Evolutionary conservation across 176 grass and related monocot species (phyloP).

Genomic region (Zizania latifolia): DNA sequence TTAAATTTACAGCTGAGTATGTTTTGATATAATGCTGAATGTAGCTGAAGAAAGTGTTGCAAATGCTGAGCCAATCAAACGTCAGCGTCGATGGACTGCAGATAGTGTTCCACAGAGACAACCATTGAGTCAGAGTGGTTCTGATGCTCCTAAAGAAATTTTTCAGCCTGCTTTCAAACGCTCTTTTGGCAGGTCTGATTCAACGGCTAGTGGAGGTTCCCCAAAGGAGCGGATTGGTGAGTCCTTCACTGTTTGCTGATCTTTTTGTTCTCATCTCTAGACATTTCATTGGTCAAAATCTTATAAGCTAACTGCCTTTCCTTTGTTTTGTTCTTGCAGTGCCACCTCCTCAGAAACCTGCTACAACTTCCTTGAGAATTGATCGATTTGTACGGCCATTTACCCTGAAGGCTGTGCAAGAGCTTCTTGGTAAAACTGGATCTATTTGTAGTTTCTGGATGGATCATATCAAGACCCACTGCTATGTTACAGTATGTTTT

Average conservation of each 20-base stretch:
- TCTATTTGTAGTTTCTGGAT: constrained; percentile 90
- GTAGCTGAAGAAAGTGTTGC: constrained; percentile 54
- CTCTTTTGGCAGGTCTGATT: constrained; percentile 67
- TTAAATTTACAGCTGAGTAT: not conserved
- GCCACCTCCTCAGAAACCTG: constrained; percentile 57
- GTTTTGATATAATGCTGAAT: constrained; percentile 21
- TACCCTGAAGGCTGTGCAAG: constrained; percentile 94
- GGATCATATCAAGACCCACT: constrained; percentile 99
- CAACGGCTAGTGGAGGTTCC: constrained; percentile 55
- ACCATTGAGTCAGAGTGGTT: constrained; percentile 35
- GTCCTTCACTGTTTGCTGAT: not conserved
- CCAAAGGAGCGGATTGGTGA: constrained; percentile 83
- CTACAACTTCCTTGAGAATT: constrained; percentile 88
- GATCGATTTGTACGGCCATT: constrained; percentile 92
- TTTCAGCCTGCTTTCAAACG: constrained; percentile 49
- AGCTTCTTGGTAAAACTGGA: constrained; percentile 93
- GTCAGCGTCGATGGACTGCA: constrained; percentile 75
- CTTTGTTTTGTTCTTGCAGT: constrained; percentile 46
- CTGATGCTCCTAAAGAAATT: constrained; percentile 53
- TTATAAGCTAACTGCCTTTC: not conserved
- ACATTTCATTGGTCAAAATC: constrained; percentile 6
- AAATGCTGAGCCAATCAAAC: constrained; percentile 62
- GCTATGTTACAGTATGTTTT: constrained; percentile 89
- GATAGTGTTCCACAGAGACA: constrained; percentile 54
- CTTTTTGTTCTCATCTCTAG: not conserved